These are phyloP conservation scores for Coniochaeta hoffmannii DNA, from an alignment of 2,329 filamentous ascomycete species.

Conservation along the genomic window DNA sequence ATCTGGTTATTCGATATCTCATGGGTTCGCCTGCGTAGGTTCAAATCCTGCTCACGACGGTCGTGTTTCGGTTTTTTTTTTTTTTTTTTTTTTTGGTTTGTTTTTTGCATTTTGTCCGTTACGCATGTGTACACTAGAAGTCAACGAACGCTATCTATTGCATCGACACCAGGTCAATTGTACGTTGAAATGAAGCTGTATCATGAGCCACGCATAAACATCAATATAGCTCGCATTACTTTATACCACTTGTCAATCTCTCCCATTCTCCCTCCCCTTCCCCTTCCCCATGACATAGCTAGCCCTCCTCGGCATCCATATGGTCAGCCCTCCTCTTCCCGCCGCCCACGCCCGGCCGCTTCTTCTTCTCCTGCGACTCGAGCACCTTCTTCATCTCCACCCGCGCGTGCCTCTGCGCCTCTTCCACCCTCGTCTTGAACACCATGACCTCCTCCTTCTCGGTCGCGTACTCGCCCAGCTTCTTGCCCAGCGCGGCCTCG, in stretches of 20 bases:
- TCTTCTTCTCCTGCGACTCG: slow-evolving; percentile 45
- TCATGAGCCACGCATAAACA: no score
- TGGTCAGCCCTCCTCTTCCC: slow-evolving; percentile 39
- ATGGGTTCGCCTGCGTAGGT: slow-evolving; percentile 4
- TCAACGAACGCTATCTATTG: no score
- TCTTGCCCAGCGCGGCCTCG: slow-evolving; percentile 68
- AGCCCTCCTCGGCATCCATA: slow-evolving; percentile 74
- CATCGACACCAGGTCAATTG: no score
- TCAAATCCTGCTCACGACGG: slow-evolving; percentile 3
- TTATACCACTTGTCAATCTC: no score
- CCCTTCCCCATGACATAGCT: neutral
- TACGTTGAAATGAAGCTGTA: no score
- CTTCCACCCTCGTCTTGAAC: slow-evolving; percentile 68
- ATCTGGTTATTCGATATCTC: slow-evolving; percentile 1
- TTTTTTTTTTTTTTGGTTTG: neutral
- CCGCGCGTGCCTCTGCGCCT: slow-evolving; percentile 74
- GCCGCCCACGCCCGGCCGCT: slow-evolving; percentile 26
- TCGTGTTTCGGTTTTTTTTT: no score
- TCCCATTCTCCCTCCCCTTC: no score
- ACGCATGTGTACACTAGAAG: no score
- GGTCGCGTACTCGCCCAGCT: slow-evolving; percentile 60
- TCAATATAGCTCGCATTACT: no score
- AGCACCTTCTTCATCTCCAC: slow-evolving; percentile 75
- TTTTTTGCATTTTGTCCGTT: no score
- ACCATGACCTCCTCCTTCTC: slow-evolving; percentile 82